Conservation (phyloP, 306 rosid genomes). For the Vigna mungo region DNA sequence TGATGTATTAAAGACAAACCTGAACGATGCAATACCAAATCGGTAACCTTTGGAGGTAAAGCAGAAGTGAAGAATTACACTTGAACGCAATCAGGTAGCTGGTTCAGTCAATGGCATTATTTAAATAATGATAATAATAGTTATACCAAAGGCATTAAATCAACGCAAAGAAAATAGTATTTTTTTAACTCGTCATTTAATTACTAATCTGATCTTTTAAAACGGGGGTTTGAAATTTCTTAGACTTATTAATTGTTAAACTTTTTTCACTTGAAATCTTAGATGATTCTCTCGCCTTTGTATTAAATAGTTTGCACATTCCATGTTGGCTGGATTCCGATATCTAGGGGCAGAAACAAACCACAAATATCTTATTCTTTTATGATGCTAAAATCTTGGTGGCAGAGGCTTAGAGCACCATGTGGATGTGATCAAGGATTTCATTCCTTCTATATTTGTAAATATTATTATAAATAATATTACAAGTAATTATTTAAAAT, state of each 20-base stretch:
- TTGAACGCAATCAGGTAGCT: background rate
- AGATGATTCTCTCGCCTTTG: background rate
- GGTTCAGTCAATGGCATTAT: background rate
- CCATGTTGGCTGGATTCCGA: conserved; percentile 4
- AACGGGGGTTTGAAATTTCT: no score
- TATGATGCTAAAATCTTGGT: background rate
- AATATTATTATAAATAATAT: no score
- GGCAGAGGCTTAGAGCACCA: background rate
- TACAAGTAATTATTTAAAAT: no score
- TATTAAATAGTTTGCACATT: background rate
- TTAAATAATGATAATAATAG: no score
- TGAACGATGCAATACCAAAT: background rate
- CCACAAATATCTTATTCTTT: background rate
- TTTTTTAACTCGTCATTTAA: no score
- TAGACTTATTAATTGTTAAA: no score
- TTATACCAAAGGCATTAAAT: no score
- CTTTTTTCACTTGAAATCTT: no score
- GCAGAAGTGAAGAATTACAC: background rate
- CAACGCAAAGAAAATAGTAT: no score
- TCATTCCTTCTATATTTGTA: background rate
- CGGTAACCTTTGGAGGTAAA: background rate
- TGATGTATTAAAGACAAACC: conserved; percentile 12
- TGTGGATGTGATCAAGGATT: background rate
- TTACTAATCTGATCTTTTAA: no score
- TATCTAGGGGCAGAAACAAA: background rate